Conservation (phyloP, 106 monocot species). For the Dendrobium catenatum region DNA sequence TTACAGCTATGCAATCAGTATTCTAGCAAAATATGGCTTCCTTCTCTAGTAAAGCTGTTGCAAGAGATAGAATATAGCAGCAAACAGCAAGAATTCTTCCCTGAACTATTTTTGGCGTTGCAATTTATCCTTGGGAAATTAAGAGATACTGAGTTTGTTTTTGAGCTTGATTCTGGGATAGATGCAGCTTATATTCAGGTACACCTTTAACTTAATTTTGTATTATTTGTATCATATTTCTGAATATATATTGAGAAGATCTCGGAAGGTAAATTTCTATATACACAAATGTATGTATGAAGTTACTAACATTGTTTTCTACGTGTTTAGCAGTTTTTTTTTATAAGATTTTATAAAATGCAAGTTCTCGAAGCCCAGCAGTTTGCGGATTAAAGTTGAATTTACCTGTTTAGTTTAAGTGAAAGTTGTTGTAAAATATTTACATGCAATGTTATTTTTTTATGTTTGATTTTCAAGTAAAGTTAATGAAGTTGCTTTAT, state of each 20-base stretch:
- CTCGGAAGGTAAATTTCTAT: background rate
- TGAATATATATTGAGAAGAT: background rate
- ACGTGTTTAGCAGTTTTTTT: background rate
- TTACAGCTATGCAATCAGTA: conserved; percentile 58
- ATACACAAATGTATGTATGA: background rate
- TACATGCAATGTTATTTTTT: background rate
- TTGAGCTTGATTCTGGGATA: conserved; percentile 61
- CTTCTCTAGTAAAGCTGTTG: conserved; percentile 55
- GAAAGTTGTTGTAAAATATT: background rate
- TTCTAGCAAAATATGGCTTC: conserved; percentile 75
- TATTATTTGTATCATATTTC: background rate
- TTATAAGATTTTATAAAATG: background rate
- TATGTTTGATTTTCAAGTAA: background rate
- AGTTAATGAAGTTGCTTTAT: background rate
- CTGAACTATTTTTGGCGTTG: conserved; percentile 37
- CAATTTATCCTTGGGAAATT: conserved; percentile 55
- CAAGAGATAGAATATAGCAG: conserved; percentile 33
- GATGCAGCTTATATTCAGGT: conserved; percentile 49
- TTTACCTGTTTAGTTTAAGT: background rate
- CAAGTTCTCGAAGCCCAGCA: background rate
- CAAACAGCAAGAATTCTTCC: conserved; percentile 20
- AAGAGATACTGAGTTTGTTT: conserved; percentile 56
- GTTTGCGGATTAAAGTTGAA: background rate
- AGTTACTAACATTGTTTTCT: background rate
- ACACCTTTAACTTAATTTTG: background rate